Conservation (phyloP, 1,284 basidiomycete genomes). For the Tausonia pullulans region DNA sequence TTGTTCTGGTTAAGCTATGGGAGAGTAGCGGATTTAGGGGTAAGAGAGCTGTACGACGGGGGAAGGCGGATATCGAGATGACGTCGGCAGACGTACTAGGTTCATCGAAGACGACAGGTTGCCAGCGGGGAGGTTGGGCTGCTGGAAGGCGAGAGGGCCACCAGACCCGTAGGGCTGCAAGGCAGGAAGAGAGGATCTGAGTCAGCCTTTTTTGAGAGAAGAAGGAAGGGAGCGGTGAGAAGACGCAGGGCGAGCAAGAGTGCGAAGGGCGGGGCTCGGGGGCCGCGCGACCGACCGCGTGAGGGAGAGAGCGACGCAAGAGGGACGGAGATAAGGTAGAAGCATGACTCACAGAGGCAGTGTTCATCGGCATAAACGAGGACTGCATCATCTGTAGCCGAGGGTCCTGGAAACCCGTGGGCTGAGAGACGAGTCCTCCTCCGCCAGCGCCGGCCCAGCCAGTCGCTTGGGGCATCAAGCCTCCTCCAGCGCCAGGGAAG, state of each 20-base stretch:
- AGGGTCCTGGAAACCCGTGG: constrained; percentile 74
- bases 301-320: too few relatives aligned
- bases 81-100: constrained; percentile 6
- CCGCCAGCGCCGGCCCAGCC: constrained; percentile 23
- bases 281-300: too few relatives aligned
- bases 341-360: constrained; percentile 29
- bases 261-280: background rate
- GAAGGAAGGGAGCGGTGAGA: too few relatives aligned
- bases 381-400: constrained; percentile 71
- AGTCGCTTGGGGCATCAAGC: constrained; percentile 28
- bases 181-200: background rate
- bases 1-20: constrained; percentile 51
- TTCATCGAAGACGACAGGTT: constrained; percentile 16
- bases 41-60: background rate
- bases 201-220: too few relatives aligned
- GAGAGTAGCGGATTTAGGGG: background rate
- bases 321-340: background rate
- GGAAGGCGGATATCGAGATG: background rate
- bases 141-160: constrained; percentile 13
- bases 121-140: constrained; percentile 12
- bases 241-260: background rate
- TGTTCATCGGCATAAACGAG: constrained; percentile 59
- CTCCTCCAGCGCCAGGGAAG: constrained; percentile 14
- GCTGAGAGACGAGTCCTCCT: constrained; percentile 49
- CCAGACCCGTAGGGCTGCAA: constrained; percentile 5